Percentiles rank a stretch among this genome's conserved stretches.
These are phyloP conservation scores for Candida mattraensis DNA, from an alignment of 805 yeast species.

Conservation along the genomic window DNA sequence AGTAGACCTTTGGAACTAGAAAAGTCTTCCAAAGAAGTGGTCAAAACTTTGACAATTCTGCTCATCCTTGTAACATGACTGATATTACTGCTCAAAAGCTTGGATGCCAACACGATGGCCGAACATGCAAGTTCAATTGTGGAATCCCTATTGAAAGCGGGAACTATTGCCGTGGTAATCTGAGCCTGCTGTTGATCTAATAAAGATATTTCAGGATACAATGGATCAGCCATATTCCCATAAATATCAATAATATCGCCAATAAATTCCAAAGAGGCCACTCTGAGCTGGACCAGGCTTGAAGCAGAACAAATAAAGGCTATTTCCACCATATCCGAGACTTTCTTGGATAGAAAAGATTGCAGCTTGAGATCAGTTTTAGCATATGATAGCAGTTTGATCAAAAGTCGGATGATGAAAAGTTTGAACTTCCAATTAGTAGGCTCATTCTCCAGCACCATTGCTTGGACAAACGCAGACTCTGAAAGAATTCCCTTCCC, in stretches of 20 bases:
- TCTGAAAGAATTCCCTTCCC: slow-evolving; percentile 7
- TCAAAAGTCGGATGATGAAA: slow-evolving; percentile 47
- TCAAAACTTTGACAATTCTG: slow-evolving; percentile 63
- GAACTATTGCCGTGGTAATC: slow-evolving; percentile 83
- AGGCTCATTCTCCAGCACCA: slow-evolving; percentile 49
- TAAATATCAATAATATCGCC: slow-evolving; percentile 60
- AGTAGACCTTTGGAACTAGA: slow-evolving; percentile 26
- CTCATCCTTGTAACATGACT: slow-evolving; percentile 48
- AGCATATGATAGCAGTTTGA: slow-evolving; percentile 42
- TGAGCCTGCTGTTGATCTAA: slow-evolving; percentile 95
- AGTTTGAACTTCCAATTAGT: slow-evolving; percentile 57
- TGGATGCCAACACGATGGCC: slow-evolving; percentile 78
- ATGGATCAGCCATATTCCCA: slow-evolving; percentile 66
- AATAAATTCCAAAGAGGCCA: slow-evolving; percentile 65
- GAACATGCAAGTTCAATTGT: slow-evolving; percentile 70
- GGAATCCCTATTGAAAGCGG: slow-evolving; percentile 76
- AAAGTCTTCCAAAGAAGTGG: slow-evolving; percentile 63
- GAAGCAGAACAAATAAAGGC: slow-evolving; percentile 84
- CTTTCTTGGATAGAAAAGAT: slow-evolving; percentile 41
- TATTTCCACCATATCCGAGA: slow-evolving; percentile 69
- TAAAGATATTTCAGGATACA: slow-evolving; percentile 66
- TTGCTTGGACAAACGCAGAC: slow-evolving; percentile 18
- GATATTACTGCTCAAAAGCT: slow-evolving; percentile 64
- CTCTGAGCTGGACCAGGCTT: slow-evolving; percentile 55
- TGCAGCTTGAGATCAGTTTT: slow-evolving; percentile 38